phyloP scores from a whole-genome alignment of 805 yeast genomes.

The Pichia gijzeniarum region DNA sequence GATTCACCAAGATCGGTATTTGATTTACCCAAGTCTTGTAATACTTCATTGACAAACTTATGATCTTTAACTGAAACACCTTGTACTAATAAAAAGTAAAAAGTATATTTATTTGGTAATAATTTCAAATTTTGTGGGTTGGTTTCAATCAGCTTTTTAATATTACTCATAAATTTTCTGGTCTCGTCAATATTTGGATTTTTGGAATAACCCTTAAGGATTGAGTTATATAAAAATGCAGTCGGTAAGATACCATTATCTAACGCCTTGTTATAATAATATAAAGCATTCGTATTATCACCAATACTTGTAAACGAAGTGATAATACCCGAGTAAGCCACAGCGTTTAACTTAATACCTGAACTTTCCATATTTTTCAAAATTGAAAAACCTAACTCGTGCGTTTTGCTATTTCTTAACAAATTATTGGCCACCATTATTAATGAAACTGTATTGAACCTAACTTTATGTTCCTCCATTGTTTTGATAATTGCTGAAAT shows the following conservation, averaged over 20 bases:
- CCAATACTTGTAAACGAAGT: constrained; percentile 41
- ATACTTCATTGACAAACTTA: constrained; percentile 29
- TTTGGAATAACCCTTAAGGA: constrained; percentile 43
- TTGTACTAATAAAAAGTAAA: constrained; percentile 39
- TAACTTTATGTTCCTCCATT: constrained; percentile 34
- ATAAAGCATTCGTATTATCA: constrained; percentile 35
- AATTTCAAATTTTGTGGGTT: constrained; percentile 16
- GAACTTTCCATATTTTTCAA: constrained; percentile 35
- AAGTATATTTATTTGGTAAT: constrained; percentile 45
- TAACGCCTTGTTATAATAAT: constrained; percentile 34
- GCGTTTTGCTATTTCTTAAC: constrained; percentile 39
- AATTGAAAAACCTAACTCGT: constrained; percentile 45
- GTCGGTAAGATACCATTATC: constrained; percentile 30
- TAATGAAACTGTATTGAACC: constrained; percentile 39
- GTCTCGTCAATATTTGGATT: constrained; percentile 32
- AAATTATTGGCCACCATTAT: constrained; percentile 51
- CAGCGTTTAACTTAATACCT: constrained; percentile 30
- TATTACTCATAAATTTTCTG: constrained; percentile 32
- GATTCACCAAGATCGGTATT: constrained; percentile 33
- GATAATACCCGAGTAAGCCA: constrained; percentile 41
- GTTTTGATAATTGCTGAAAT: constrained; percentile 27
- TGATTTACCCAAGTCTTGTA: constrained; percentile 33
- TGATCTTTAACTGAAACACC: constrained; percentile 30
- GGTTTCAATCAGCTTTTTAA: constrained; percentile 22
- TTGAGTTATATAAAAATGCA: constrained; percentile 37